A percentile compares a stretch with the other conserved stretches of the same genome.
Evolutionary conservation across 2,329 filamentous ascomycete genomes (phyloP).

Genomic region (Pestalotiopsis sp.): DNA sequence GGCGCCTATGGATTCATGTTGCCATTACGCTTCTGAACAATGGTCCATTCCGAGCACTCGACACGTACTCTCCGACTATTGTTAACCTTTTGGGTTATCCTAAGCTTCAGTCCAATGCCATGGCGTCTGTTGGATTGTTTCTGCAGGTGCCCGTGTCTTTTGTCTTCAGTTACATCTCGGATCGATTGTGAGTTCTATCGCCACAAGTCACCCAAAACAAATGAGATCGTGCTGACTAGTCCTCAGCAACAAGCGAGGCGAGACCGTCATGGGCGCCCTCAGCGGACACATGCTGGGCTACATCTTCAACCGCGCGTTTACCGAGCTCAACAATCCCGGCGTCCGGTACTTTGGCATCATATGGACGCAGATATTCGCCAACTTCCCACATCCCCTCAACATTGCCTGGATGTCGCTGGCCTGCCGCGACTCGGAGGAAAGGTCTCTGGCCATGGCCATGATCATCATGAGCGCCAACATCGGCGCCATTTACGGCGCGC

Average conservation of each 20-base stretch:
- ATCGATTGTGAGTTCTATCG: conserved; percentile 45
- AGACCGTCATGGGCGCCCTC: conserved; percentile 54
- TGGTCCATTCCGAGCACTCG: conserved; percentile 47
- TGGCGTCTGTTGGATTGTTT: conserved; percentile 57
- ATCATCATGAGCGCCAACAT: conserved; percentile 66
- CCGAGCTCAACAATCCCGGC: conserved; percentile 42
- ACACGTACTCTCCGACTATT: conserved; percentile 57
- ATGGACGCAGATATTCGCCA: conserved; percentile 58
- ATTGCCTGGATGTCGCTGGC: conserved; percentile 62
- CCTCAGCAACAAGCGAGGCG: conserved; percentile 47
- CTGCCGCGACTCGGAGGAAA: conserved; percentile 58
- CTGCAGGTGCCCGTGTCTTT: conserved; percentile 55
- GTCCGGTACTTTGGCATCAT: conserved; percentile 57
- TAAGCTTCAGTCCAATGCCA: conserved; percentile 50
- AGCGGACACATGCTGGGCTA: conserved; percentile 52
- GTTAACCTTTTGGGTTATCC: conserved; percentile 55
- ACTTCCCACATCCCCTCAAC: conserved; percentile 59
- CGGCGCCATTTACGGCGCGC: conserved; percentile 62
- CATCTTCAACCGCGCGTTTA: conserved; percentile 56
- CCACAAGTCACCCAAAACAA: not conserved
- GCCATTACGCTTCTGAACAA: conserved; percentile 53
- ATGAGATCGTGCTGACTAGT: not conserved
- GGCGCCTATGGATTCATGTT: conserved; percentile 55
- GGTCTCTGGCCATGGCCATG: conserved; percentile 62
- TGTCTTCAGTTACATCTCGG: conserved; percentile 53